Percentiles rank a stretch among this genome's conserved stretches.
These are phyloP conservation scores for Xylaria sp. DNA, from an alignment of 2,329 filamentous ascomycete species.

Conservation along the genomic window DNA sequence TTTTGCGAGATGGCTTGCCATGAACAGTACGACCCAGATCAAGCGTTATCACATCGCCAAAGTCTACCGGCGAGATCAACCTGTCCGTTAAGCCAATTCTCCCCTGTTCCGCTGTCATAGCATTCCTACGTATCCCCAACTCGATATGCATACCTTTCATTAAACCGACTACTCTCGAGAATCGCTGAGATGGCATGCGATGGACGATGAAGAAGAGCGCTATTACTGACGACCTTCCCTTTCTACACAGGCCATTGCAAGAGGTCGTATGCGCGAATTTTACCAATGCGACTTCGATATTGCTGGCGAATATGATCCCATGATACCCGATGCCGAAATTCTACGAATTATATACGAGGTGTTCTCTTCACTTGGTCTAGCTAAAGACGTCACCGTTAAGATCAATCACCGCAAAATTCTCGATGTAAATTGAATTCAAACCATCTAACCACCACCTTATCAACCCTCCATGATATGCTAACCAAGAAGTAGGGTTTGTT, in stretches of 20 bases:
- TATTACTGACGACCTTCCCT: conserved; percentile 13
- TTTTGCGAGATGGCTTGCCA: conserved; percentile 81
- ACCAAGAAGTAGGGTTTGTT: conserved; percentile 67
- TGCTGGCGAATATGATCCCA: conserved; percentile 76
- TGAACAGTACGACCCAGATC: conserved; percentile 77
- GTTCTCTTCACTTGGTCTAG: conserved; percentile 76
- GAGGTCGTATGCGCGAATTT: conserved; percentile 82
- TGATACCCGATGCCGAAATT: conserved; percentile 81
- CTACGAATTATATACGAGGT: conserved; percentile 77
- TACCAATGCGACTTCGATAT: conserved; percentile 87
- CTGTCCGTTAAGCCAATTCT: conserved; percentile 53
- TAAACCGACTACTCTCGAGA: not conserved
- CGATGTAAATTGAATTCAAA: conserved; percentile 54
- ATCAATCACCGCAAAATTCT: conserved; percentile 84
- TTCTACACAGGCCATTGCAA: conserved; percentile 65
- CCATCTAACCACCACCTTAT: not conserved
- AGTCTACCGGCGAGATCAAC: conserved; percentile 82
- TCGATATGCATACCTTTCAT: not conserved
- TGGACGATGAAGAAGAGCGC: not conserved
- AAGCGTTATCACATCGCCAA: conserved; percentile 85
- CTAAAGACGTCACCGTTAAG: conserved; percentile 76
- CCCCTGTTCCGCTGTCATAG: not conserved
- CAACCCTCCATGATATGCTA: not conserved
- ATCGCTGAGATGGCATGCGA: not conserved
- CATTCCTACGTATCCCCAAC: not conserved